Evolutionary conservation across 441 rosid species (phyloP).

Genomic region (Rhodomyrtus psidioides): DNA sequence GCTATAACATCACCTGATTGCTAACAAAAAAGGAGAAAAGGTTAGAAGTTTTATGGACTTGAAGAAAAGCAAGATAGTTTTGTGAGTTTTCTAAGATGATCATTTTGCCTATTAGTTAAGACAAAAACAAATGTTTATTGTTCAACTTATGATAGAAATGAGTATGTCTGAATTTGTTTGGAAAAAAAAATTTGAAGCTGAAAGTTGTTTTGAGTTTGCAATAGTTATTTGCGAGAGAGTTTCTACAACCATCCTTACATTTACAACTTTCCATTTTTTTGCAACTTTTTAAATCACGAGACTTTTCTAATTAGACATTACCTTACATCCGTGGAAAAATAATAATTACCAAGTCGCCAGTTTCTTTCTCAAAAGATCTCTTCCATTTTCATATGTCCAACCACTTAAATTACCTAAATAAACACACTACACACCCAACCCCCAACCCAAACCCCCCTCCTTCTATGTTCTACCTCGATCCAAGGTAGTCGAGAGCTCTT

Average conservation of each 20-base stretch:
- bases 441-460: too few relatives aligned
- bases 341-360: neutral
- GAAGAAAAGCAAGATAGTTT: neutral
- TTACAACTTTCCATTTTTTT: neutral
- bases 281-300: neutral
- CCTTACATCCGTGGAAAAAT: neutral
- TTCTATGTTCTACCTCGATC: neutral
- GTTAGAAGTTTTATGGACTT: neutral
- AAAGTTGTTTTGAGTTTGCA: neutral
- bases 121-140: neutral
- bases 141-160: neutral
- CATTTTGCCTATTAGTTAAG: neutral
- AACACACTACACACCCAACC: too few relatives aligned
- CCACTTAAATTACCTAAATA: too few relatives aligned
- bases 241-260: neutral
- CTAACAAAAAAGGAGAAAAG: neutral
- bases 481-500: neutral
- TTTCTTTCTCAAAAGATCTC: neutral
- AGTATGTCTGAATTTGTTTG: neutral
- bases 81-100: neutral
- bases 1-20: neutral
- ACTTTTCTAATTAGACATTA: neutral
- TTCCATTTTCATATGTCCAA: neutral
- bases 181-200: neutral
- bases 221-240: neutral